Percentiles rank a stretch among this genome's conserved stretches.
phyloP scores from a whole-genome alignment of 805 yeast species.

The Candida mattraensis region DNA sequence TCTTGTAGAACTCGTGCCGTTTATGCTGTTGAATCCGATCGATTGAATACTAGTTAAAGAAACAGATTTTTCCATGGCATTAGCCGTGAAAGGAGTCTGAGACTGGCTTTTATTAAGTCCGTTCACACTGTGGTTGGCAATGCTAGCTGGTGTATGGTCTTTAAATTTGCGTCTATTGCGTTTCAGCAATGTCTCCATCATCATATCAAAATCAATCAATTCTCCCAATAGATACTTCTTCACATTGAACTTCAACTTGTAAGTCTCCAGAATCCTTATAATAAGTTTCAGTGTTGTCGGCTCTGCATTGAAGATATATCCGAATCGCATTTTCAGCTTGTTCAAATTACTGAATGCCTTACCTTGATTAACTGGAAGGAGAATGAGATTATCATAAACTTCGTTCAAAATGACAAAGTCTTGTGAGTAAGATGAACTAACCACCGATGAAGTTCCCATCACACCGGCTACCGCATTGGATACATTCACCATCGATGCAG shows the following conservation, averaged over 20 bases:
- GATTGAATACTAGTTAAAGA: conserved; percentile 9
- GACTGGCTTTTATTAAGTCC: no score
- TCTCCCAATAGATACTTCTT: conserved; percentile 63
- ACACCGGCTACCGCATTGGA: conserved; percentile 15
- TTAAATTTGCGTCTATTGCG: conserved; percentile 38
- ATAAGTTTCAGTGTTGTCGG: conserved; percentile 55
- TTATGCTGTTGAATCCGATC: conserved; percentile 10
- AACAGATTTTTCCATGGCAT: conserved; percentile 3
- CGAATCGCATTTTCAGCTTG: conserved; percentile 48
- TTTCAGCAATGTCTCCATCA: conserved; percentile 52
- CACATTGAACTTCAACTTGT: conserved; percentile 58
- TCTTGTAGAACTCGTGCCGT: not conserved
- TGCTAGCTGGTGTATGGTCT: conserved; percentile 8
- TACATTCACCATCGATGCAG: conserved; percentile 5
- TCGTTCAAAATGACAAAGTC: conserved; percentile 26
- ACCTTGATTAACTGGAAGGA: conserved; percentile 27
- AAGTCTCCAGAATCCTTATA: conserved; percentile 52
- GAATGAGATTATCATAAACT: conserved; percentile 30
- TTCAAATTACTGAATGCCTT: conserved; percentile 41
- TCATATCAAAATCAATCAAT: conserved; percentile 52
- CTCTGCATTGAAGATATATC: conserved; percentile 51
- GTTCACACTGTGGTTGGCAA: no score
- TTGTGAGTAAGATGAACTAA: conserved; percentile 16
- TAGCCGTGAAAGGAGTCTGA: not conserved
- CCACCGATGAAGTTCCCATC: conserved; percentile 16